Evolutionary conservation across 208 protist species (phyloP).

Genomic region (Tritrichomonas foetus): DNA sequence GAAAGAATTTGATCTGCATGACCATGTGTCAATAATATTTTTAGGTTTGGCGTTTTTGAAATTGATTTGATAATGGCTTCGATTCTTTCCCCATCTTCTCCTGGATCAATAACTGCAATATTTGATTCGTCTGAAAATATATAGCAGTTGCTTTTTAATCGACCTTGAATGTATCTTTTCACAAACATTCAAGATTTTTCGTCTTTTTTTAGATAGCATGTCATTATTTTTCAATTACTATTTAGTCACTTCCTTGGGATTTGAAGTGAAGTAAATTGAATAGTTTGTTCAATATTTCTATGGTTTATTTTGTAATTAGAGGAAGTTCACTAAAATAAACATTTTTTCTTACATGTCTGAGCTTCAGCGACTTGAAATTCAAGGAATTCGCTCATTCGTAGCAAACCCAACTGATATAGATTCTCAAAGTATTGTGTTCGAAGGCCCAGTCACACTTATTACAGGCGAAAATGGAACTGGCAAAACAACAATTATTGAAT

Average conservation of each 20-base stretch:
- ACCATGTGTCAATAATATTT: constrained; percentile 4
- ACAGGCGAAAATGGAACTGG: constrained; percentile 52
- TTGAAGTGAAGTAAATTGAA: too few species aligned
- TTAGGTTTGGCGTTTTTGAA: background rate
- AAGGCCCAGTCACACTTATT: constrained; percentile 31
- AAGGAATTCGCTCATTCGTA: background rate
- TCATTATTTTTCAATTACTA: too few species aligned
- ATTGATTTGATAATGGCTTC: background rate
- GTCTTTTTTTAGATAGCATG: too few species aligned
- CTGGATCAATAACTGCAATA: constrained; percentile 2
- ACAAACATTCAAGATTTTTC: too few species aligned
- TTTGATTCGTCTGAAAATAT: background rate
- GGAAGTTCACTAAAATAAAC: background rate
- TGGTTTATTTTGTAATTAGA: too few species aligned
- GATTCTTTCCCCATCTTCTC: background rate
- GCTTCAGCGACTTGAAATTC: background rate
- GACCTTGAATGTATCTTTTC: too few species aligned
- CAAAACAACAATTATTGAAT: constrained; percentile 92
- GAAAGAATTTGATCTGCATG: background rate
- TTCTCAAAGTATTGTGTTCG: background rate
- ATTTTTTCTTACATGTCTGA: background rate
- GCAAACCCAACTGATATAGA: background rate
- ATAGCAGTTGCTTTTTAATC: background rate
- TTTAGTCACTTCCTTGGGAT: too few species aligned
- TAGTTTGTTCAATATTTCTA: too few species aligned